Percentiles rank a stretch among this genome's conserved stretches.
Conservation (phyloP, 208 protist species). For the Trypanosoma platydactyli region DNA sequence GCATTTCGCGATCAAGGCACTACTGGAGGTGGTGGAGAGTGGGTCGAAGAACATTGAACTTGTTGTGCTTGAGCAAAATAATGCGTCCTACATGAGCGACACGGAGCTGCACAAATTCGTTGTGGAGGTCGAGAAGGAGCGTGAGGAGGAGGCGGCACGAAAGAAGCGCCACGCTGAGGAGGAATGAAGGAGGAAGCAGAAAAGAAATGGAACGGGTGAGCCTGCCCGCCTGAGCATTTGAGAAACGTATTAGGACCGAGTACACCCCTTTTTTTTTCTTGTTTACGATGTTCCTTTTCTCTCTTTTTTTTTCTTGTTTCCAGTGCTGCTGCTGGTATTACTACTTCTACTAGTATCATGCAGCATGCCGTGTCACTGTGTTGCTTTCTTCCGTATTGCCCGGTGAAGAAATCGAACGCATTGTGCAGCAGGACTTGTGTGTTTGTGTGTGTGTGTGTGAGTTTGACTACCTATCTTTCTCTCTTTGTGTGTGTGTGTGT, state of each 20-base stretch:
- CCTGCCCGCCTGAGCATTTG: too few relatives aligned
- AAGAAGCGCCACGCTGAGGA: constrained; percentile 83
- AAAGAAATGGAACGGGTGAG: constrained; percentile 1
- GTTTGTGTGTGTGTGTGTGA: constrained; percentile 8
- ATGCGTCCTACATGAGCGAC: constrained; percentile 70
- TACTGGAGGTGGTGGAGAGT: constrained; percentile 98
- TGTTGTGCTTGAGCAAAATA: constrained; percentile 73
- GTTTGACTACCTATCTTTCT: background rate
- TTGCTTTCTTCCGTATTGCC: too few relatives aligned
- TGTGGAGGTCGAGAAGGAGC: constrained; percentile 81
- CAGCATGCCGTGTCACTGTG: too few relatives aligned
- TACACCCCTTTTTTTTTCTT: constrained; percentile 4
- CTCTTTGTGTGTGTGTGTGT: constrained; percentile 1
- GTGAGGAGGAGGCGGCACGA: constrained; percentile 83
- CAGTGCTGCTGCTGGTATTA: constrained; percentile 11
- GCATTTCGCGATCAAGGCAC: constrained; percentile 97
- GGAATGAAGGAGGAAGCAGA: constrained; percentile 37
- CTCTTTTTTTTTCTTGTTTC: constrained; percentile 13
- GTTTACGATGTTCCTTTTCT: constrained; percentile 17
- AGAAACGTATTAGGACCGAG: background rate
- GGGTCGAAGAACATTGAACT: constrained; percentile 91
- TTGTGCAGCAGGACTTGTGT: background rate
- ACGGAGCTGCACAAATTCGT: constrained; percentile 82
- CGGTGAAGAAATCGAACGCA: background rate
- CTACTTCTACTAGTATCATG: background rate